Percentiles rank a stretch among this genome's conserved stretches.
Evolutionary conservation across 2,329 filamentous ascomycete species (phyloP).

Genomic region (Aspergillus chevalieri): DNA sequence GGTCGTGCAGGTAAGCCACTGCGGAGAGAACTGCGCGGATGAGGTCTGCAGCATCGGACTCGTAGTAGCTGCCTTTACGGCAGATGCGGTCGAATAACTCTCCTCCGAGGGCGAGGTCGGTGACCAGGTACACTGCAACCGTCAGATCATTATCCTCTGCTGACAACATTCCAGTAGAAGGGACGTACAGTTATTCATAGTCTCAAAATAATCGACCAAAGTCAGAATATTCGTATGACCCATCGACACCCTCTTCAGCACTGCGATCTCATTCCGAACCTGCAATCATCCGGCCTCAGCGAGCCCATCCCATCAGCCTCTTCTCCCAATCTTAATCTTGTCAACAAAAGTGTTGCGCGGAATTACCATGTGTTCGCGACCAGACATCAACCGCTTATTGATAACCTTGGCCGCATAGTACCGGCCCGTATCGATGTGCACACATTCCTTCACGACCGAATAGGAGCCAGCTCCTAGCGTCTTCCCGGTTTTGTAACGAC

Average conservation of each 20-base stretch:
- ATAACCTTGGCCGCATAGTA: slow-evolving; percentile 99
- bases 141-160: slow-evolving; percentile 11
- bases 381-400: slow-evolving; percentile 97
- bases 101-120: slow-evolving; percentile 89
- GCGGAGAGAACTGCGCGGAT: slow-evolving; percentile 92
- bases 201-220: slow-evolving; percentile 98
- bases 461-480: slow-evolving; percentile 94
- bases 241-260: slow-evolving; percentile 97
- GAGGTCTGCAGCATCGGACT: slow-evolving; percentile 90
- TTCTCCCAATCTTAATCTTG: background rate
- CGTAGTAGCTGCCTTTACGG: slow-evolving; percentile 96
- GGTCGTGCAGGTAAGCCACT: slow-evolving; percentile 97
- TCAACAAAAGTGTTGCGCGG: background rate
- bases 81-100: slow-evolving; percentile 98
- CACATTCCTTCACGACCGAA: slow-evolving; percentile 97
- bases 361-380: slow-evolving; percentile 90
- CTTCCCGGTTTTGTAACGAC: slow-evolving; percentile 97
- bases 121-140: slow-evolving; percentile 76
- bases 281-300: slow-evolving; percentile 30
- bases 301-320: slow-evolving; percentile 6
- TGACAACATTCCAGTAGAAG: background rate
- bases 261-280: slow-evolving; percentile 96
- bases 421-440: slow-evolving; percentile 93
- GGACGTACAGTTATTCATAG: slow-evolving; percentile 82
- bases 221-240: slow-evolving; percentile 97